Conservation (phyloP, 2,329 filamentous ascomycete genomes). For the Alternaria metachromatica region DNA sequence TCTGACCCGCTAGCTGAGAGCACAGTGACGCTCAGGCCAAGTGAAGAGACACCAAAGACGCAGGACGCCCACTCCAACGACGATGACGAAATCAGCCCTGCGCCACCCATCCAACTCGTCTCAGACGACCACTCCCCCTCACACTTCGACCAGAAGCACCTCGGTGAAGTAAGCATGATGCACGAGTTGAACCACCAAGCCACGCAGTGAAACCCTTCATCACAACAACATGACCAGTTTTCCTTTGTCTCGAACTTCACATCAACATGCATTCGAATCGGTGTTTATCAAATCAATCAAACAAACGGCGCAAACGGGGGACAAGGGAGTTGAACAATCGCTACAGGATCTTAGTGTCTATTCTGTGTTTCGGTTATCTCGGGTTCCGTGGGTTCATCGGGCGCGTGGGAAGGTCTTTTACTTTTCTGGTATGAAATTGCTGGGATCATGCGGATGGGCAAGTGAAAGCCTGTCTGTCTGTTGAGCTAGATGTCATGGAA, state of each 20-base stretch:
- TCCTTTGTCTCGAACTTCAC: neutral
- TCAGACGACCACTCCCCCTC: constrained; percentile 23
- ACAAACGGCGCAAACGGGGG: neutral
- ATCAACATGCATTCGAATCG: constrained; percentile 14
- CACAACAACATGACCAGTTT: neutral
- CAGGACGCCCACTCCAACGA: constrained; percentile 9
- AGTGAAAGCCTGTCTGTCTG: neutral
- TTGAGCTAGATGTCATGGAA: neutral
- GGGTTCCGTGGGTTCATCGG: neutral
- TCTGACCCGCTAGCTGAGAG: constrained; percentile 33
- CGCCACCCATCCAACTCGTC: constrained; percentile 31
- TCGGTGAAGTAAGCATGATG: constrained; percentile 41
- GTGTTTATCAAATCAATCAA: constrained; percentile 16
- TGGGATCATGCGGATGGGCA: neutral
- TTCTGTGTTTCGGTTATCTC: neutral
- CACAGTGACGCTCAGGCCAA: constrained; percentile 37
- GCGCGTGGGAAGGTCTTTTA: neutral
- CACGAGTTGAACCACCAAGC: constrained; percentile 35
- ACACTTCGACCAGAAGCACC: constrained; percentile 43
- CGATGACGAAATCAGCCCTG: constrained; percentile 37
- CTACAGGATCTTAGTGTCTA: constrained; percentile 4
- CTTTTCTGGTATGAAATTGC: neutral
- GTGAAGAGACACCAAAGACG: constrained; percentile 5
- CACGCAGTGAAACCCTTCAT: constrained; percentile 32
- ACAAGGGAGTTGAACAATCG: constrained; percentile 10